Percentiles rank a stretch among this genome's conserved stretches.
Conservation (phyloP, 768 basidiomycete species). For the Coprinopsis marcescibilis region DNA sequence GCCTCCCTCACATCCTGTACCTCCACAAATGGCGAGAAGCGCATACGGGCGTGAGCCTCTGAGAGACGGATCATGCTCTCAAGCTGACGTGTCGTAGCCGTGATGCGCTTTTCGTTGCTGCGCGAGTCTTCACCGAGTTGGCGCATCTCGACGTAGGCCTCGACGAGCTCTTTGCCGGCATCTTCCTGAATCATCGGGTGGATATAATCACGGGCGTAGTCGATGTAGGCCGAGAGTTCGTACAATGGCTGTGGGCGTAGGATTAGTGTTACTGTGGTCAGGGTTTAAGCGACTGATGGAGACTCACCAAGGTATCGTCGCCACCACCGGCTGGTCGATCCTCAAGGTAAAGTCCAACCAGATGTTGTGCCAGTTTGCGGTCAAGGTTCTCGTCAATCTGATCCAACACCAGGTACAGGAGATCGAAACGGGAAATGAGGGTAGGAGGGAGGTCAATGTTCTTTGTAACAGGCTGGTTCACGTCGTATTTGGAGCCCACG, state of each 20-base stretch:
- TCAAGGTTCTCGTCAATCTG: constrained; percentile 88
- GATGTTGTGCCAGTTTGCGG: constrained; percentile 82
- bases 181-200: constrained; percentile 83
- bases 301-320: constrained; percentile 70
- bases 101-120: constrained; percentile 87
- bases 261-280: not conserved
- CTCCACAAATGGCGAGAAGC: constrained; percentile 84
- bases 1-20: constrained; percentile 86
- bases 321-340: constrained; percentile 67
- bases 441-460: constrained; percentile 99
- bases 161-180: constrained; percentile 79
- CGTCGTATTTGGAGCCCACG: constrained; percentile 92
- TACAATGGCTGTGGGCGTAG: constrained; percentile 86
- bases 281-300: not conserved
- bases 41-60: constrained; percentile 96
- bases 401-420: constrained; percentile 93
- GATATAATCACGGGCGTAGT: constrained; percentile 82
- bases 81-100: constrained; percentile 94
- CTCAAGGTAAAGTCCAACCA: constrained; percentile 91
- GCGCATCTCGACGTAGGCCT: constrained; percentile 90
- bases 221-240: constrained; percentile 90
- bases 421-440: constrained; percentile 94
- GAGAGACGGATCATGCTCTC: constrained; percentile 96
- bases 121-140: constrained; percentile 88
- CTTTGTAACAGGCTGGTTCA: constrained; percentile 82